Conservation (phyloP, 345 rosid genomes). For the Heritiera fomes region DNA sequence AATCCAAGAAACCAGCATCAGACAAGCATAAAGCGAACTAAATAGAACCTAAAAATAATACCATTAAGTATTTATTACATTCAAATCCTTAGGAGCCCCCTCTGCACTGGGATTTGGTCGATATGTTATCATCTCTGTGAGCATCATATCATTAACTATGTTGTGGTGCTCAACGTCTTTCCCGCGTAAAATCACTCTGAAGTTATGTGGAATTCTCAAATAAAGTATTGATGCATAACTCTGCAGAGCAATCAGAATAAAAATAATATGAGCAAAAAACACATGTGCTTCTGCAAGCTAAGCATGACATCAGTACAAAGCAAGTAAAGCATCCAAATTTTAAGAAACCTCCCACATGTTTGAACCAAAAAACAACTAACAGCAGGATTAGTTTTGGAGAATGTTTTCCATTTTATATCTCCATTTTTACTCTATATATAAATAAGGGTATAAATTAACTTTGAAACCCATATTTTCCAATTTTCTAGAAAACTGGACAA, state of each 20-base stretch:
- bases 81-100: constrained; percentile 47
- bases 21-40: constrained; percentile 1
- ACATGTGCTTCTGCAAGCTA: not conserved
- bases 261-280: not conserved
- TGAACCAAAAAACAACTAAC: not conserved
- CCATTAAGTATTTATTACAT: constrained; percentile 39
- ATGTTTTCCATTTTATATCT: not conserved
- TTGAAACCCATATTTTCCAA: not conserved
- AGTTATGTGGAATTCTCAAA: constrained; percentile 78
- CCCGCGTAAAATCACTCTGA: constrained; percentile 89
- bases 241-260: constrained; percentile 38
- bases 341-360: not conserved
- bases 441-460: not conserved
- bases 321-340: not conserved
- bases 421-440: not conserved
- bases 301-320: not conserved
- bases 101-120: constrained; percentile 67
- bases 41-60: not conserved
- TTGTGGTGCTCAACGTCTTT: constrained; percentile 91
- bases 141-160: constrained; percentile 97
- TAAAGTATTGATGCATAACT: constrained; percentile 93
- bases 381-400: not conserved
- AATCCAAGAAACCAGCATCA: constrained; percentile 26
- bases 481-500: not conserved
- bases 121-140: constrained; percentile 71